These are phyloP conservation scores for Aspergillus japonicus DNA, from an alignment of 2,329 filamentous ascomycete genomes.

Conservation along the genomic window DNA sequence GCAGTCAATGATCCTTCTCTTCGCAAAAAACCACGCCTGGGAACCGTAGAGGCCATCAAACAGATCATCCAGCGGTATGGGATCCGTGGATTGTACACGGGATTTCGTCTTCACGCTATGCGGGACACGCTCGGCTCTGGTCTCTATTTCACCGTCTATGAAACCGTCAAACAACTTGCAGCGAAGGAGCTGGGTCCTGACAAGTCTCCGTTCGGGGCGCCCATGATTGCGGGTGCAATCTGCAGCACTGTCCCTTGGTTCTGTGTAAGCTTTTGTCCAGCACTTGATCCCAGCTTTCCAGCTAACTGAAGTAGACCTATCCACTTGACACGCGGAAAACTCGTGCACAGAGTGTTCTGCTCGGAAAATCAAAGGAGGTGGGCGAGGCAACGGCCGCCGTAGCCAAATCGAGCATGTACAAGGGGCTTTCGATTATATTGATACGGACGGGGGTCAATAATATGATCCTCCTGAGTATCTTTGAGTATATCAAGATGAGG, in stretches of 20 bases:
- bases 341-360: slow-evolving; percentile 48
- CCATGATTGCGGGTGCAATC: slow-evolving; percentile 47
- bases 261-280: slow-evolving; percentile 34
- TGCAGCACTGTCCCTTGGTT: slow-evolving; percentile 51
- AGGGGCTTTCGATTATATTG: slow-evolving; percentile 49
- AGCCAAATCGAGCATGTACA: slow-evolving; percentile 47
- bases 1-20: slow-evolving; percentile 35
- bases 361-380: slow-evolving; percentile 44
- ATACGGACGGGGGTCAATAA: slow-evolving; percentile 49
- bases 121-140: slow-evolving; percentile 48
- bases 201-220: slow-evolving; percentile 44
- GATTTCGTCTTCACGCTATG: slow-evolving; percentile 45
- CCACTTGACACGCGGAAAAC: slow-evolving; percentile 51
- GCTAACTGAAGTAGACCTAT: slow-evolving; percentile 40
- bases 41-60: slow-evolving; percentile 43
- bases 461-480: slow-evolving; percentile 49
- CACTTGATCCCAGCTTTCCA: neutral
- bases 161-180: slow-evolving; percentile 48
- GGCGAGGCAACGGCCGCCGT: slow-evolving; percentile 42
- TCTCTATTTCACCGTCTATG: slow-evolving; percentile 49
- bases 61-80: slow-evolving; percentile 47
- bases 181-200: slow-evolving; percentile 45
- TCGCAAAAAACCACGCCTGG: slow-evolving; percentile 41
- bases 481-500: slow-evolving; percentile 46
- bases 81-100: slow-evolving; percentile 46